Evolutionary conservation across 352 stramenopile species (phyloP).

Genomic region (Pythium grandisporangium): DNA sequence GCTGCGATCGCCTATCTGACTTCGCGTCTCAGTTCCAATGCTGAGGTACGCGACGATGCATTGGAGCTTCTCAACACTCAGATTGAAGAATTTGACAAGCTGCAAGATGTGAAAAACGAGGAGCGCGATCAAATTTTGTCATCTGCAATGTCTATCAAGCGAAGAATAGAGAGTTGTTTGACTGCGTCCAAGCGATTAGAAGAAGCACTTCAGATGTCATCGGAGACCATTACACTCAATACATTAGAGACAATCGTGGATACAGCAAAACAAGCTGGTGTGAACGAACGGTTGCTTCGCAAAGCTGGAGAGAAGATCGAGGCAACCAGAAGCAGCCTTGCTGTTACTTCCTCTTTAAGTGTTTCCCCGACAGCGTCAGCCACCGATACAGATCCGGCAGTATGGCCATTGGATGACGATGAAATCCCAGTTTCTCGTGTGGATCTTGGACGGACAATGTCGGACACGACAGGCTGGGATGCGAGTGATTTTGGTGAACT

Average conservation of each 20-base stretch:
- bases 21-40: constrained; percentile 29
- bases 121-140: constrained; percentile 28
- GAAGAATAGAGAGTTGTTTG: constrained; percentile 36
- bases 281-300: constrained; percentile 46
- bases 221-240: constrained; percentile 31
- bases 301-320: constrained; percentile 54
- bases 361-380: too few species aligned
- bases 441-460: constrained; percentile 15
- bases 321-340: constrained; percentile 11
- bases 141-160: constrained; percentile 31
- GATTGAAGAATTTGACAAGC: constrained; percentile 36
- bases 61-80: constrained; percentile 37
- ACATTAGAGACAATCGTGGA: constrained; percentile 51
- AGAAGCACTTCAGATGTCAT: constrained; percentile 25
- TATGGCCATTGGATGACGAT: constrained; percentile 1
- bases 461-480: constrained; percentile 37
- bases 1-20: constrained; percentile 49
- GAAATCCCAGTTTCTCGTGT: not conserved
- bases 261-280: constrained; percentile 38
- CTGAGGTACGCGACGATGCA: constrained; percentile 52
- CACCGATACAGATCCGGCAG: too few species aligned
- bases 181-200: constrained; percentile 35
- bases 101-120: constrained; percentile 14
- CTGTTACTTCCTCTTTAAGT: not conserved
- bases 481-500: constrained; percentile 9